Evolutionary conservation across 2,329 filamentous ascomycete genomes (phyloP).

Genomic region (Aspergillus intermedius): DNA sequence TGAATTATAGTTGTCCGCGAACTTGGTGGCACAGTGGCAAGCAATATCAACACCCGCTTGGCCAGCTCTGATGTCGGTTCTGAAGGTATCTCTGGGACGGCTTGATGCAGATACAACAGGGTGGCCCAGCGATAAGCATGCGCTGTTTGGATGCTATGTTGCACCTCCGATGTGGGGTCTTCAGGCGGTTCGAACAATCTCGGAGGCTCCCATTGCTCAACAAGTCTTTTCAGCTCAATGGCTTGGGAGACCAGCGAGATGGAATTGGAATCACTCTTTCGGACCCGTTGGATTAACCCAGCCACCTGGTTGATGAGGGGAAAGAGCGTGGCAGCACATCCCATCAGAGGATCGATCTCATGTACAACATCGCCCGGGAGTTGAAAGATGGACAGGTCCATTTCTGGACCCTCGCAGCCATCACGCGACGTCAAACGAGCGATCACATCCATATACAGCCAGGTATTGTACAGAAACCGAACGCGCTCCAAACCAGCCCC

Average conservation of each 20-base stretch:
- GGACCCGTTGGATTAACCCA: constrained; percentile 58
- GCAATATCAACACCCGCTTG: constrained; percentile 53
- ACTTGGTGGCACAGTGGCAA: constrained; percentile 57
- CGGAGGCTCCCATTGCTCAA: constrained; percentile 58
- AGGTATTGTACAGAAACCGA: constrained; percentile 63
- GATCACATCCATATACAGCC: constrained; percentile 69
- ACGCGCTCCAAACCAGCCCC: constrained; percentile 49
- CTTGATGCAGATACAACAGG: constrained; percentile 60
- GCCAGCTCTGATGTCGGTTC: constrained; percentile 52
- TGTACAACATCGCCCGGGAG: constrained; percentile 42
- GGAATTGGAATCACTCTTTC: constrained; percentile 49
- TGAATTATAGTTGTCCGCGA: constrained; percentile 62
- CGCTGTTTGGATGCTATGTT: constrained; percentile 60
- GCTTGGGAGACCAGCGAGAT: constrained; percentile 57
- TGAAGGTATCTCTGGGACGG: constrained; percentile 61
- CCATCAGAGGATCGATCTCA: constrained; percentile 65
- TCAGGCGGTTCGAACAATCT: constrained; percentile 55
- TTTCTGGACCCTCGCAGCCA: constrained; percentile 48
- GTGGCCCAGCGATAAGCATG: constrained; percentile 63
- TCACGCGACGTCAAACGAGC: constrained; percentile 59
- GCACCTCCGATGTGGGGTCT: constrained; percentile 56
- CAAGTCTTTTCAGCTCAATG: constrained; percentile 53
- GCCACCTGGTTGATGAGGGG: constrained; percentile 62
- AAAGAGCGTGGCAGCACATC: constrained; percentile 61
- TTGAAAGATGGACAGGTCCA: constrained; percentile 34